Percentiles rank a stretch among this genome's conserved stretches.
Evolutionary conservation across 2,329 filamentous ascomycete species (phyloP).

Genomic region (Aspergillus novofumigatus): DNA sequence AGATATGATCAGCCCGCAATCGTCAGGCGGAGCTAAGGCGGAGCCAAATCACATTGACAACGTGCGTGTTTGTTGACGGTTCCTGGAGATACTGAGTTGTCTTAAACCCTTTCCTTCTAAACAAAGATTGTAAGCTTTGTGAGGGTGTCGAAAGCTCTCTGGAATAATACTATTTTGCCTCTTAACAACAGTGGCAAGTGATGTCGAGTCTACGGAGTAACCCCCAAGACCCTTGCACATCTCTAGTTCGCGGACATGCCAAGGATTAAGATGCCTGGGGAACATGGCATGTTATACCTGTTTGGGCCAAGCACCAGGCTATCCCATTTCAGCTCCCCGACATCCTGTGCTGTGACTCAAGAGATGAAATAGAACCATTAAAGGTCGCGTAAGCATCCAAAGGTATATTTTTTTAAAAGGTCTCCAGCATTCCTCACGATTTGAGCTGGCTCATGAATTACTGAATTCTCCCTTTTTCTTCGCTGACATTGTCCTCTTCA

Average conservation of each 20-base stretch:
- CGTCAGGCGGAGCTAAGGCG: slow-evolving; percentile 21
- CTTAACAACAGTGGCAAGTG: background rate
- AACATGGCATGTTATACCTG: background rate
- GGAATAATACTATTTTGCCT: background rate
- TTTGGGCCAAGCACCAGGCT: slow-evolving; percentile 12
- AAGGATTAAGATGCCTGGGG: background rate
- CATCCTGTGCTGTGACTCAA: background rate
- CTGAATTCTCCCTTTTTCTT: background rate
- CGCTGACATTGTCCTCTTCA: background rate
- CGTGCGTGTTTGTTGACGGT: slow-evolving; percentile 8
- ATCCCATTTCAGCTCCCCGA: background rate
- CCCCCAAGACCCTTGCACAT: background rate
- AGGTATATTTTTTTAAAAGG: too few relatives aligned
- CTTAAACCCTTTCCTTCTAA: background rate
- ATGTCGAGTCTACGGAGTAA: background rate
- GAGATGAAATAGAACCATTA: background rate
- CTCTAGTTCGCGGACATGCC: background rate
- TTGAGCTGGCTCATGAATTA: background rate
- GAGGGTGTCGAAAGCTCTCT: background rate
- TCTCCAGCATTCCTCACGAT: too few relatives aligned
- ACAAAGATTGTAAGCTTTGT: background rate
- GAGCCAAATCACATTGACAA: slow-evolving; percentile 20
- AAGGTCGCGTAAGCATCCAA: background rate
- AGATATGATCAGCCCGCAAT: slow-evolving; percentile 17
- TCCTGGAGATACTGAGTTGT: background rate